Base-by-base conservation (phyloP, 257 asterid genomes). In the Lantana camara region DNA sequence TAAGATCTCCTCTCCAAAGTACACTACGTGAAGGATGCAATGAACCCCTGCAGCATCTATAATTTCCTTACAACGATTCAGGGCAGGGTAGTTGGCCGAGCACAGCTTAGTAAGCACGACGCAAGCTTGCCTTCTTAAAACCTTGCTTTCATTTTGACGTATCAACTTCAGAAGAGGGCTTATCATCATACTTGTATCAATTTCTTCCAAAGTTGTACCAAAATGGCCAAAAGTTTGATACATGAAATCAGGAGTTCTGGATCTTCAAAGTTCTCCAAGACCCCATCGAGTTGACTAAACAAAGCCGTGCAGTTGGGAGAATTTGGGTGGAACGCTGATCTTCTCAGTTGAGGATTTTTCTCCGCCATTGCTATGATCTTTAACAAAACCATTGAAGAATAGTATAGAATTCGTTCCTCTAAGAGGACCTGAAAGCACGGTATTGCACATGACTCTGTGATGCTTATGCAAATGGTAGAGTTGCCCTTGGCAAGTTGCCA, bases 61-160 rank as follows among this genome's bases (percentile, higher is more conserved):
- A 16, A 85, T 87, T 5, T 88, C 88, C 77, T 85, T 87, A 9
- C 78, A 77, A 61, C 85, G 93, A 56, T n/a, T n/a, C n/a, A 80
- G 86, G 5, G 75, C n/a, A 74, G 67, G 84, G 38, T 82, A 82
- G 40, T 87, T 85, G 2, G 60, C 75, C 7, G 76, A 7, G 78
- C 77, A 65, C 20, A 87, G 85, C 46, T 85, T 85, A 0, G 82
- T 70, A 1, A 85, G 85, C 11, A 90, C 86, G 9, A 80, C 37
- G 55, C 87, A 83, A 0, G 88, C 86, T 67, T 85, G 90, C 32
- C n/a, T n/a, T n/a, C 72, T 67, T 0, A 86, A 57, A 58, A 82
- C 75, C 74, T 78, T 86, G 0, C 83, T 74, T n/a, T n/a, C n/a
- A 46, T 81, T 90, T 15, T 75, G 73, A 9, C 85, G 88, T 0